Evolutionary conservation across 2,329 filamentous ascomycete genomes (phyloP), one percentile per base, ranked within the genome.

Genomic region (Pestalotiopsis sp.): DNA sequence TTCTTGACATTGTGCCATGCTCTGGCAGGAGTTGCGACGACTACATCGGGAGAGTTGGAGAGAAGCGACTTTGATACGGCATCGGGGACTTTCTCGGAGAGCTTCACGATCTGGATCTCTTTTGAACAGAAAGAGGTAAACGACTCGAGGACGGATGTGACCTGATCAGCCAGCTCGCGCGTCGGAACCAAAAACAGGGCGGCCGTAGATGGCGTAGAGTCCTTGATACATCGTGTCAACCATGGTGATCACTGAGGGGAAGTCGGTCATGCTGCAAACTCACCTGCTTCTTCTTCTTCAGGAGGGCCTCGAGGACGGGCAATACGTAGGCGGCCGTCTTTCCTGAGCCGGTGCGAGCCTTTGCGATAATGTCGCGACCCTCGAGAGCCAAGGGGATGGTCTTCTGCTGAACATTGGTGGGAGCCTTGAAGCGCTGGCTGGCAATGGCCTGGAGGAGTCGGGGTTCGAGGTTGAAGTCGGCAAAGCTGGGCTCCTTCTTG

Each of bases 291-390:
- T 97, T 97, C 73, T 89, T 89, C 78, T 92, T 93, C 68, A 99
- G 83, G 70, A 97, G 93, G 45, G 89, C 88, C 73, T 97, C 92
- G 17, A 99, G 82, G n/a, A 97, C 87, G 1, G 96, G 96, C 57
- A 99, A 86, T 6, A 97, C 84, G 78, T 98, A 98, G 64, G 96
- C 95, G n/a, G 94, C 94, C 12, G 96, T 99, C 86, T 99, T 99
- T 73, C 96, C 96, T 4, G 95, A 97, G 13, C 96, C 96, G 4
- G 96, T 98, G 80, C 95, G 97, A 49, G 95, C 94, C 77, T 95
- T 94, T 67, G 94, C 95, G 52, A 98, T 85, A 62, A 99, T 90
- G 85, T 98, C 94, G 76, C 93, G 91, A 13, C 96, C 95, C 72
- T 94, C 90, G 20, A 98, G 85, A 25, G 93, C 94, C 49, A 98